Base-by-base conservation (phyloP, 208 protist species). In the Crithidia thermophila region DNA sequence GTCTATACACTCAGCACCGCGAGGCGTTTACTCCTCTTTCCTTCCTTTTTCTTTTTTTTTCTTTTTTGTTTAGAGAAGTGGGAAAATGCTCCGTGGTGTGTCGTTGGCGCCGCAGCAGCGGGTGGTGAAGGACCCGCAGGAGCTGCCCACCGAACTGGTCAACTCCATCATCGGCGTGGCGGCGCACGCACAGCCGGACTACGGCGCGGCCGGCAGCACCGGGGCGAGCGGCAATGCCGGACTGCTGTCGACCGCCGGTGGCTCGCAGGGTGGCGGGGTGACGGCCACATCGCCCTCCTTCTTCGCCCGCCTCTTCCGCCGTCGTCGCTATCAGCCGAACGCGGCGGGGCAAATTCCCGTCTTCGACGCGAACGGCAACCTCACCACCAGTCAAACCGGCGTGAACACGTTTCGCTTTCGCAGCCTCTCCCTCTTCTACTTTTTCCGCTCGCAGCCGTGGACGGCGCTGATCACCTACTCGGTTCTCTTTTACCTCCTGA, bases 351-450 rank as follows among this genome's bases (percentile, higher is more conserved):
- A 80, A 40, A 77, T 93, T 40, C 87, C 78, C 20, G 71, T 91
- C 36, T 93, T 95, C 73, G 81, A 93, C 67, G 58, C 75, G 4
- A 79, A 87, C n/a, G 87, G 87, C 23, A 73, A 74, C 47, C 58
- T 95, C 33, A 88, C 75, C 0, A 77, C 73, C 9, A 53, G 63
- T 23, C 83, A 93, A 46, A 68, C 73, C n/a, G 90, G 90, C 14
- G 81, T 93, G 25, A 73, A 84, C 60, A 79, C 67, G 0, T 90
- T 92, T 58, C 75, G 78, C 23, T 91, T 95, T 49, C 83, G 81
- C n/a, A 73, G 71, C 11, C 67, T 86, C 10, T 81, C 85, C 2
- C 50, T 88, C 36, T 95, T 95, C 50, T 88, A 93, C 64, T 64
- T 73, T 21, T 58, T 95, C 14, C 90, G 81, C 25, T 75, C 85